phyloP scores from a whole-genome alignment of 106 monocot genomes.

The Platanthera zijinensis region DNA sequence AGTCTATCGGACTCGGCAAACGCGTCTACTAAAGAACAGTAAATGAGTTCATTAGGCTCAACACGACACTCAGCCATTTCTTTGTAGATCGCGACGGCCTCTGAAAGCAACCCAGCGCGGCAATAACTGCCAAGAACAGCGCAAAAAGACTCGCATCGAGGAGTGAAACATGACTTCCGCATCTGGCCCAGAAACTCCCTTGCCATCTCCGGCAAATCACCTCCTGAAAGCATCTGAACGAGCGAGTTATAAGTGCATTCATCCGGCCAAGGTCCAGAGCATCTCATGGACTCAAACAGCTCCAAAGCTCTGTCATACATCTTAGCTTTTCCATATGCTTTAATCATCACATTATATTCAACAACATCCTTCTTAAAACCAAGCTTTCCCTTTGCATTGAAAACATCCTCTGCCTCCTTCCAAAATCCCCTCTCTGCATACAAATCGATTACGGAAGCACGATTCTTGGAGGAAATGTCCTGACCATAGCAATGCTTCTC shows the following conservation, averaged over 20 bases:
- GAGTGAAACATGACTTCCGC: constrained; percentile 44
- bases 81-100: constrained; percentile 35
- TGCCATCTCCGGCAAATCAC: constrained; percentile 42
- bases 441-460: constrained; percentile 66
- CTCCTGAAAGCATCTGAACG: constrained; percentile 69
- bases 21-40: constrained; percentile 57
- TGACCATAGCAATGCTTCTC: constrained; percentile 44
- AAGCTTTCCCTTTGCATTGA: constrained; percentile 21
- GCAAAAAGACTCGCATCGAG: constrained; percentile 58
- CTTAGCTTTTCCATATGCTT: constrained; percentile 71
- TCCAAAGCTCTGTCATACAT: constrained; percentile 59
- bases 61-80: constrained; percentile 48
- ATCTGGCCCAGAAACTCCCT: constrained; percentile 43
- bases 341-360: constrained; percentile 85
- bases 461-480: constrained; percentile 46
- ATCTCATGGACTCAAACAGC: constrained; percentile 59
- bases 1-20: constrained; percentile 49
- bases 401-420: constrained; percentile 69
- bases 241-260: constrained; percentile 79
- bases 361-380: constrained; percentile 29
- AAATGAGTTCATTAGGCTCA: constrained; percentile 63
- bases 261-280: constrained; percentile 54
- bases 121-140: constrained; percentile 45
- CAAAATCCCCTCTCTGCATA: constrained; percentile 78
- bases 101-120: constrained; percentile 23